Evolutionary conservation across 148 eudicot species (phyloP).

Genomic region (Rhododendron kiyosumense): DNA sequence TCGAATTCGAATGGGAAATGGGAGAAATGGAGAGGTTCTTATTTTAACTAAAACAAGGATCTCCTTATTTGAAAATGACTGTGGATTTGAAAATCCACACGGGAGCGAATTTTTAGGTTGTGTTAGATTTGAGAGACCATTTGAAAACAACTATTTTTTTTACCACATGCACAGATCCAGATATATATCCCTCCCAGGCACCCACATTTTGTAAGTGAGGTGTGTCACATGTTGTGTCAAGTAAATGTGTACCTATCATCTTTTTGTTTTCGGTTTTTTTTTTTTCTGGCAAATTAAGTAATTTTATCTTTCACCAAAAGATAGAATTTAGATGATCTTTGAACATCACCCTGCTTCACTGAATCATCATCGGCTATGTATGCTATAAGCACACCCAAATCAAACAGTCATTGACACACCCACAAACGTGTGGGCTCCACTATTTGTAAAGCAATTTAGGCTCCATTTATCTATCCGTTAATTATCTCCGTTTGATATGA

Average conservation of each 20-base stretch:
- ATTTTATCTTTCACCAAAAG: not conserved
- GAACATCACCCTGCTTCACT: no score
- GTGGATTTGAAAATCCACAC: not conserved
- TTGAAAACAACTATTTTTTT: not conserved
- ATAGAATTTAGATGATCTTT: not conserved
- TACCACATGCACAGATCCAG: no score
- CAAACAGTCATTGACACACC: no score
- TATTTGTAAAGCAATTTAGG: not conserved
- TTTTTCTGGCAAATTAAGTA: not conserved
- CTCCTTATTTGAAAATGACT: no score
- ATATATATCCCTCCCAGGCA: not conserved
- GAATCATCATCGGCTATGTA: not conserved
- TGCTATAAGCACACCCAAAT: no score
- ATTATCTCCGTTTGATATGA: not conserved
- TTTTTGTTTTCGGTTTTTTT: not conserved
- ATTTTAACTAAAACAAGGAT: no score
- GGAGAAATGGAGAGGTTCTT: no score
- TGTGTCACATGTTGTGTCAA: not conserved
- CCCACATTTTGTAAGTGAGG: not conserved
- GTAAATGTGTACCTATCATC: not conserved
- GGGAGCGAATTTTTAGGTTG: no score
- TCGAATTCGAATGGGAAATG: no score
- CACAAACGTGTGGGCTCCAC: no score
- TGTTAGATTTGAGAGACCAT: no score
- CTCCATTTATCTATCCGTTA: not conserved